phyloP scores from a whole-genome alignment of 83 land plant species.

The Picea mariana region DNA sequence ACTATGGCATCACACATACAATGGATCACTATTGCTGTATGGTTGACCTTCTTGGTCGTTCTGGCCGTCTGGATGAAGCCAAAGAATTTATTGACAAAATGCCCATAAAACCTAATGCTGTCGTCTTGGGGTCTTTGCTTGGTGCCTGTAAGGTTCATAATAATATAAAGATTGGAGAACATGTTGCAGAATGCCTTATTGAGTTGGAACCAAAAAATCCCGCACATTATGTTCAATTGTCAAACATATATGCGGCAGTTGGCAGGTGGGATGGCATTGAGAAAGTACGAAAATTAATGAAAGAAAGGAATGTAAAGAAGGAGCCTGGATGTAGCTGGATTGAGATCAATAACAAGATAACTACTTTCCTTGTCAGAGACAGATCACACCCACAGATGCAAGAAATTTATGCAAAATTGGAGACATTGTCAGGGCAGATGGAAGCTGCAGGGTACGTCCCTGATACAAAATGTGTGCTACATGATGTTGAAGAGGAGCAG shows the following conservation, averaged over 20 bases:
- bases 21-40: background rate
- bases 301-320: conserved; percentile 10
- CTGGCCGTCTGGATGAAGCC: background rate
- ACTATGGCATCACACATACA: background rate
- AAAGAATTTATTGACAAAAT: background rate
- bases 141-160: conserved; percentile 7
- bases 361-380: conserved; percentile 11
- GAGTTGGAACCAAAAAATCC: background rate
- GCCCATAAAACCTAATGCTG: background rate
- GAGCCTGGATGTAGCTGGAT: conserved; percentile 25
- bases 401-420: conserved; percentile 14
- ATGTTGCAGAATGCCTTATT: background rate
- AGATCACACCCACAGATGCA: conserved; percentile 12
- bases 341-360: conserved; percentile 13
- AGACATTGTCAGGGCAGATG: background rate
- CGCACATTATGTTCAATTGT: background rate
- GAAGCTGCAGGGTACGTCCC: conserved; percentile 8
- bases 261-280: background rate
- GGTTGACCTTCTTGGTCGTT: conserved; percentile 9
- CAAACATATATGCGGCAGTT: conserved; percentile 9
- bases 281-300: conserved; percentile 12
- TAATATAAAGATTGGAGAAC: background rate
- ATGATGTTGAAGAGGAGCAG: background rate
- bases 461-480: conserved; percentile 3
- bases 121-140: background rate